These are phyloP conservation scores for Kernera saxatilis DNA, from an alignment of 345 rosid genomes.

Conservation along the genomic window DNA sequence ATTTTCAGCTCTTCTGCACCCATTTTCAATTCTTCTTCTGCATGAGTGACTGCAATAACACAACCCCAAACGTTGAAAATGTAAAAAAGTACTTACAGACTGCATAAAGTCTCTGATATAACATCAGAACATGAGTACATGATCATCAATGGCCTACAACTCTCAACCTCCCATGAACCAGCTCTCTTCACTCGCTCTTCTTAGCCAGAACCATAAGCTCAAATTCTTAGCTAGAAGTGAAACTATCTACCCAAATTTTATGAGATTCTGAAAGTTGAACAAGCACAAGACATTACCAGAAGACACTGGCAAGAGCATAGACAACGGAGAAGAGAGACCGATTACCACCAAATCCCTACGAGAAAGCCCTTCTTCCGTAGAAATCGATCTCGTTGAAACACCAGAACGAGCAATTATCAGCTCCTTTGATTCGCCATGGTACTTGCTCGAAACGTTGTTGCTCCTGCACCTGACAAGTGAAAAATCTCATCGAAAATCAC, in stretches of 20 bases:
- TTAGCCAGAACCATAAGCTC: background rate
- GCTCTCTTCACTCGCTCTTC: background rate
- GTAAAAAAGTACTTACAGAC: background rate
- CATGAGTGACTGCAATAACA: slow-evolving; percentile 45
- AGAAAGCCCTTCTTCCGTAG: slow-evolving; percentile 28
- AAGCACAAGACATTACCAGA: slow-evolving; percentile 34
- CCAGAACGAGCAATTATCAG: slow-evolving; percentile 32
- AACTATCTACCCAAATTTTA: background rate
- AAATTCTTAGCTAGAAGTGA: background rate
- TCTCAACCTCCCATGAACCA: background rate
- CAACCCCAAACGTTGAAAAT: background rate
- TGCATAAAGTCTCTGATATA: too few relatives aligned
- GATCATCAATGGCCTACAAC: background rate
- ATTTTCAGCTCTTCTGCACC: slow-evolving; percentile 47
- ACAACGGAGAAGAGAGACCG: slow-evolving; percentile 57
- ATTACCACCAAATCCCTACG: slow-evolving; percentile 67
- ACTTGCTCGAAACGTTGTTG: slow-evolving; percentile 34
- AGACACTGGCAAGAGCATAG: slow-evolving; percentile 41
- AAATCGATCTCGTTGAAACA: slow-evolving; percentile 31
- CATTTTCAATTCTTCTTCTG: slow-evolving; percentile 30
- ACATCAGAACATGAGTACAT: background rate
- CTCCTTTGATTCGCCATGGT: slow-evolving; percentile 34
- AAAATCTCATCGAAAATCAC: background rate
- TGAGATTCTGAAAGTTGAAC: background rate
- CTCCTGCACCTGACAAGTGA: slow-evolving; percentile 30